Conservation (phyloP, 306 rosid genomes). For the Citrullus colocynthis region DNA sequence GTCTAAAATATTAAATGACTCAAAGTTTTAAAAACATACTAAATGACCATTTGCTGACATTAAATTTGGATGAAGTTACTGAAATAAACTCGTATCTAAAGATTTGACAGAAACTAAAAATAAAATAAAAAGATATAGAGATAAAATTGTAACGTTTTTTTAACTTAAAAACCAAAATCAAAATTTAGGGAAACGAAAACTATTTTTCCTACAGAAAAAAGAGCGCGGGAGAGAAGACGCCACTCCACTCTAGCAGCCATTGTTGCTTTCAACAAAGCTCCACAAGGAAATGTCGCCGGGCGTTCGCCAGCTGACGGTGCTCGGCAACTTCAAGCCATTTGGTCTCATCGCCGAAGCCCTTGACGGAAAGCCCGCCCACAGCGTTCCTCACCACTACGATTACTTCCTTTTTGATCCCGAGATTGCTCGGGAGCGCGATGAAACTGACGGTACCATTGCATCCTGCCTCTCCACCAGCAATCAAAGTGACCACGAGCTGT, state of each 20-base stretch:
- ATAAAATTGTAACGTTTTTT: too few species aligned
- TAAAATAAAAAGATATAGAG: too few species aligned
- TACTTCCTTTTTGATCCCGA: constrained; percentile 84
- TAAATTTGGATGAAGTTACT: too few species aligned
- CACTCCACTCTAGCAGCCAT: background rate
- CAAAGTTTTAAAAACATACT: too few species aligned
- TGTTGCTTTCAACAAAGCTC: background rate
- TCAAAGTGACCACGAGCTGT: constrained; percentile 77
- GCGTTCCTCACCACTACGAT: constrained; percentile 48
- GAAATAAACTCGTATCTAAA: too few species aligned
- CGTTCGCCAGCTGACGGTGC: constrained; percentile 57
- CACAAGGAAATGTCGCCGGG: constrained; percentile 36
- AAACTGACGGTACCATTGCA: constrained; percentile 33
- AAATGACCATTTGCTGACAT: too few species aligned
- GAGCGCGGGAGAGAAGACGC: constrained; percentile 1
- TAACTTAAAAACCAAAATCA: too few species aligned
- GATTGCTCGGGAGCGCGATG: constrained; percentile 46
- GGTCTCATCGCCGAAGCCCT: constrained; percentile 92
- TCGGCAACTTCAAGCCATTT: constrained; percentile 91
- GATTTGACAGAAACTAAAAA: too few species aligned
- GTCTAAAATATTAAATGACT: too few species aligned
- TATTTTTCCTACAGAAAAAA: too few species aligned
- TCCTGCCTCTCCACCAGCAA: constrained; percentile 38
- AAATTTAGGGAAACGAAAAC: too few species aligned
- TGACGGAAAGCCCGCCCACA: constrained; percentile 60